Evolutionary conservation across 192 early-diverging fungal species (phyloP).

Genomic region (Backusella circina): DNA sequence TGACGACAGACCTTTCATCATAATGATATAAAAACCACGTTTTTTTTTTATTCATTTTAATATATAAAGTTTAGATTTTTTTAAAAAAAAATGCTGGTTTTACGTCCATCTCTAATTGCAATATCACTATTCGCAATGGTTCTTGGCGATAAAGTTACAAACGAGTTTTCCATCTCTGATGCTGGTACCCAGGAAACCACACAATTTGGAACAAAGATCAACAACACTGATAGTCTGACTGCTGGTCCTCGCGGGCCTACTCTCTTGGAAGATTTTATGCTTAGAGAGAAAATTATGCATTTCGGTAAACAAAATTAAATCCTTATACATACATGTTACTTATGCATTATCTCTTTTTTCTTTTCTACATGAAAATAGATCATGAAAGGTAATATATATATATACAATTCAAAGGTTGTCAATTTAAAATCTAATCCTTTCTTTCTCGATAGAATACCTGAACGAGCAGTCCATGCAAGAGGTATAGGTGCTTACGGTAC

Average conservation of each 20-base stretch:
- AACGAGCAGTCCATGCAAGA: conserved; percentile 39
- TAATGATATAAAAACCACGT: too few species aligned
- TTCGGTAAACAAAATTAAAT: conserved; percentile 13
- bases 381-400: background rate
- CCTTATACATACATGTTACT: background rate
- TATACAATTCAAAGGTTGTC: background rate
- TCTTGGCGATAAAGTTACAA: background rate
- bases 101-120: background rate
- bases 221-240: conserved; percentile 24
- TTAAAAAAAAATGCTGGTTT: background rate
- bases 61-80: background rate
- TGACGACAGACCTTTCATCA: too few species aligned
- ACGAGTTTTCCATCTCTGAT: conserved; percentile 7
- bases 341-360: too few species aligned
- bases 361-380: background rate
- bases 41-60: background rate
- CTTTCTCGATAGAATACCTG: conserved; percentile 16
- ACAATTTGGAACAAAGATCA: conserved; percentile 18
- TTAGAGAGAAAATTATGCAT: conserved; percentile 21
- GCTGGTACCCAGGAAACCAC: conserved; percentile 19
- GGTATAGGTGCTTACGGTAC: conserved; percentile 43
- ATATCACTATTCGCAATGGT: background rate
- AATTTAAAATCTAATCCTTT: background rate
- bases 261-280: conserved; percentile 25
- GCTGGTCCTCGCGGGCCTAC: conserved; percentile 25